Evolutionary conservation across 2,329 filamentous ascomycete species (phyloP), one percentile per base, ranked within the genome.

Genomic region (Herpotrichia juniperi): DNA sequence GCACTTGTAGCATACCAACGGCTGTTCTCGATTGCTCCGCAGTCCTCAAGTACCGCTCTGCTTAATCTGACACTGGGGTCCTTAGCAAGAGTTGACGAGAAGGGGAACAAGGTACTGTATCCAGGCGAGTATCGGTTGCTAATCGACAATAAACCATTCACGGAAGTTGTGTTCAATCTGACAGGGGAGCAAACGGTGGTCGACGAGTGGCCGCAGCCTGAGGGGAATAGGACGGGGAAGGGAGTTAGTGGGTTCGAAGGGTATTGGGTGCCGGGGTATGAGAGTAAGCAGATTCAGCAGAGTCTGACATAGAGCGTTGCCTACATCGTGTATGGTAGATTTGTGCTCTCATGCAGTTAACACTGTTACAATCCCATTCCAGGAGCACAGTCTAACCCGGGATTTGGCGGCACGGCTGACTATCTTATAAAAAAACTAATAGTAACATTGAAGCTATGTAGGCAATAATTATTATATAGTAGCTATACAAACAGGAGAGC

Each of bases 61-160:
- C 61, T 85, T 4, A 65, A 72, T 5, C 56, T 83, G 22, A 81
- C 75, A 2, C 67, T 85, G 1, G 82, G 79, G 0, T 77, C 73
- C 21, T 60, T 86, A 31, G 78, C 79, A 1, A 70, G 83, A 1
- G 77, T 78, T 0, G 80, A 83, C 51, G 74, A 78, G 34, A 69
- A 67, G 2, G 83, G 83, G 0, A 78, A 81, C 53, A 75, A 72
- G 42, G 77, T 83, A 12, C 61, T 85, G 9, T 84, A 82, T 63
- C 82, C 82, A 0, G 83, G 81, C 0, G 74, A 74, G 16, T 86
- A 85, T 25, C 46, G 24, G 0, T 4, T 69, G 1, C 21, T 65
- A 30, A 40, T 69, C 12, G 66, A 68, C 43, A 55, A 62, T 28
- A 51, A 53, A n/a, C 72, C 74, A 1, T 60, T 75, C 42, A 70